Evolutionary conservation across 2,329 filamentous ascomycete species (phyloP).

Genomic region (Xylariales sp.): DNA sequence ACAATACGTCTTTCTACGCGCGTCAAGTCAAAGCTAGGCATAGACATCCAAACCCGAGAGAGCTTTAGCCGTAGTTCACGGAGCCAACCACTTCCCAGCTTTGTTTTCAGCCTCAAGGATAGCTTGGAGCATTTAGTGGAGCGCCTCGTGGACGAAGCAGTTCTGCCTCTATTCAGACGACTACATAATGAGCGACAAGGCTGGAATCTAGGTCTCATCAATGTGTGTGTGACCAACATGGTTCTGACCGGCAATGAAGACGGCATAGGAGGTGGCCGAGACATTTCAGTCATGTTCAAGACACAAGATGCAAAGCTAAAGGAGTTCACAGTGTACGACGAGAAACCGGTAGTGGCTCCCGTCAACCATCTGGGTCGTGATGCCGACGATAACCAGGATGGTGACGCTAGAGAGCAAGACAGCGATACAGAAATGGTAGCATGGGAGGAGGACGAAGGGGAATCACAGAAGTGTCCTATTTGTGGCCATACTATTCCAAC

Average conservation of each 20-base stretch:
- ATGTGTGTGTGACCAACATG: conserved; percentile 87
- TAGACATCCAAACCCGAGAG: conserved; percentile 43
- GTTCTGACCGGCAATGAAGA: conserved; percentile 47
- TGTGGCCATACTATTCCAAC: conserved; percentile 3
- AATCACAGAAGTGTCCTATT: neutral
- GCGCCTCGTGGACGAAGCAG: conserved; percentile 61
- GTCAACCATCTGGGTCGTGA: neutral
- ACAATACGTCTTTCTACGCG: conserved; percentile 79
- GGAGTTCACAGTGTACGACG: conserved; percentile 58
- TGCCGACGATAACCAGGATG: neutral
- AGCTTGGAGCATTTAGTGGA: conserved; percentile 57
- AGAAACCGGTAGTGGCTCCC: conserved; percentile 2
- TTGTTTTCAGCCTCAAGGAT: conserved; percentile 62
- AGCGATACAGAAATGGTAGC: neutral
- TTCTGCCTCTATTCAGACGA: conserved; percentile 69
- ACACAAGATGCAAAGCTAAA: conserved; percentile 65
- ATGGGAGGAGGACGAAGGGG: conserved; percentile 4
- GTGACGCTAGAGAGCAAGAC: neutral
- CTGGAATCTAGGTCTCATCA: conserved; percentile 81
- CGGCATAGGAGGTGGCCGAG: conserved; percentile 52
- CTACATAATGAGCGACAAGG: conserved; percentile 64
- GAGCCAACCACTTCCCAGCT: conserved; percentile 67
- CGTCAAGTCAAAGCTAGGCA: conserved; percentile 36
- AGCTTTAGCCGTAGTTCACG: conserved; percentile 67
- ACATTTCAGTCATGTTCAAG: conserved; percentile 81